Evolutionary conservation across 805 yeast species (phyloP).

Genomic region (Kazachstania taianensis): DNA sequence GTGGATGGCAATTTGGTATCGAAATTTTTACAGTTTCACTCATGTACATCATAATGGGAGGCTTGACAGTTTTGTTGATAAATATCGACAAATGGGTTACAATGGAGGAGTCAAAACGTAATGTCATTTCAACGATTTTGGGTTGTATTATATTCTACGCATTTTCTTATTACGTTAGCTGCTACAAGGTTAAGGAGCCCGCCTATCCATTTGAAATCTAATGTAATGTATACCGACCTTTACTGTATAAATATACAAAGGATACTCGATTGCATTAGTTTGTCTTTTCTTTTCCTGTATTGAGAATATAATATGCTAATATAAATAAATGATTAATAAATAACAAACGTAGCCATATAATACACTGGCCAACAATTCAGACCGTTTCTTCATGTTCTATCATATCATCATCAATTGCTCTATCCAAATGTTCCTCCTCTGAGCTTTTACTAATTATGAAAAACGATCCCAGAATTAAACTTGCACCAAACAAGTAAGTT

Average conservation of each 20-base stretch:
- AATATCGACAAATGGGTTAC: constrained; percentile 15
- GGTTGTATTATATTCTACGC: constrained; percentile 13
- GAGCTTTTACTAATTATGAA: constrained; percentile 75
- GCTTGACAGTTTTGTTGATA: constrained; percentile 33
- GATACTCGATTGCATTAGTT: too few relatives aligned
- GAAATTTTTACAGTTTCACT: constrained; percentile 47
- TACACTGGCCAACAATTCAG: neutral
- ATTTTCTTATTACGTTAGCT: constrained; percentile 19
- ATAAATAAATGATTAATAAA: neutral
- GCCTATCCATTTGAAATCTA: constrained; percentile 18
- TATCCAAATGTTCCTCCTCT: constrained; percentile 40
- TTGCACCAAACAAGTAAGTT: constrained; percentile 70
- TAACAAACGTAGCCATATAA: neutral
- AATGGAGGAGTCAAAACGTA: constrained; percentile 10
- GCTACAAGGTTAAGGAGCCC: constrained; percentile 23
- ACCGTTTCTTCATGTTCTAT: too few relatives aligned
- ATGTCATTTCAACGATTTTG: constrained; percentile 10
- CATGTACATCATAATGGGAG: constrained; percentile 40
- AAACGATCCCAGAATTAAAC: constrained; percentile 70
- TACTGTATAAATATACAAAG: too few relatives aligned
- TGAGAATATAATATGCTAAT: neutral
- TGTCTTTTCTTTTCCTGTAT: too few relatives aligned
- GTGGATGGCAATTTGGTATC: constrained; percentile 58
- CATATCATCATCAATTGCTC: constrained; percentile 5
- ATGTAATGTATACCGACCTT: too few relatives aligned